Conservation (phyloP, 2,329 filamentous ascomycete species). For the Aspergillus bombycis region DNA sequence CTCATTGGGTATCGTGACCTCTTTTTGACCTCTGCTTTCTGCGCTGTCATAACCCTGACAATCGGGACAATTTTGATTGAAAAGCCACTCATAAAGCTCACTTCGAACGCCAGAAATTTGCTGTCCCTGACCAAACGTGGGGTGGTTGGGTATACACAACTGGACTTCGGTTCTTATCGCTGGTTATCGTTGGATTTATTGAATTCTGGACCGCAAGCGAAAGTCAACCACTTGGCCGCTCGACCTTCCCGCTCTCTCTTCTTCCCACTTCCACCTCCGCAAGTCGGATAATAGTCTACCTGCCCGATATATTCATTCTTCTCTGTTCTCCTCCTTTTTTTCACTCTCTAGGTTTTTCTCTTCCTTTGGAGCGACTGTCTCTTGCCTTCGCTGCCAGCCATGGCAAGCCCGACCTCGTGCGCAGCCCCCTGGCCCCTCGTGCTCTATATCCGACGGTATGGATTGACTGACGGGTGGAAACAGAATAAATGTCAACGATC, state of each 20-base stretch:
- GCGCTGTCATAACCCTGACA: neutral
- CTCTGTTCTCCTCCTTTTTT: constrained; percentile 1
- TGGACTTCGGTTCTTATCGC: constrained; percentile 5
- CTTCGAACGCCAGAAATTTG: neutral
- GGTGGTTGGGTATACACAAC: neutral
- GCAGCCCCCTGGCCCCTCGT: constrained; percentile 35
- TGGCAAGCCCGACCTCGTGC: constrained; percentile 52
- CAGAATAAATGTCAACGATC: constrained; percentile 74
- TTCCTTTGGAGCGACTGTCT: constrained; percentile 17
- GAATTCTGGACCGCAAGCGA: constrained; percentile 17
- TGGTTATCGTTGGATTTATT: constrained; percentile 1
- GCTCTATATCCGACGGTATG: constrained; percentile 17
- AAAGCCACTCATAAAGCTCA: neutral
- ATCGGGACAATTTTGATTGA: neutral
- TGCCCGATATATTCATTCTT: constrained; percentile 11
- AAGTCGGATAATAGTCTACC: constrained; percentile 9
- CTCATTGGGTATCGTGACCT: neutral
- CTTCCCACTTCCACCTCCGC: constrained; percentile 14
- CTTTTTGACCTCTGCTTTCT: neutral
- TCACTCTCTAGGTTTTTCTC: constrained; percentile 2
- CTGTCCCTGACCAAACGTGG: neutral
- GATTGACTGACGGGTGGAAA: constrained; percentile 30
- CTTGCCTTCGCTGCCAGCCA: constrained; percentile 37
- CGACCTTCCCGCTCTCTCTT: constrained; percentile 21
- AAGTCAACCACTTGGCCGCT: constrained; percentile 24